A percentile compares a stretch with the other conserved stretches of the same genome.
Conservation (phyloP, 768 basidiomycete genomes). For the Hemileccinum rubropunctum region DNA sequence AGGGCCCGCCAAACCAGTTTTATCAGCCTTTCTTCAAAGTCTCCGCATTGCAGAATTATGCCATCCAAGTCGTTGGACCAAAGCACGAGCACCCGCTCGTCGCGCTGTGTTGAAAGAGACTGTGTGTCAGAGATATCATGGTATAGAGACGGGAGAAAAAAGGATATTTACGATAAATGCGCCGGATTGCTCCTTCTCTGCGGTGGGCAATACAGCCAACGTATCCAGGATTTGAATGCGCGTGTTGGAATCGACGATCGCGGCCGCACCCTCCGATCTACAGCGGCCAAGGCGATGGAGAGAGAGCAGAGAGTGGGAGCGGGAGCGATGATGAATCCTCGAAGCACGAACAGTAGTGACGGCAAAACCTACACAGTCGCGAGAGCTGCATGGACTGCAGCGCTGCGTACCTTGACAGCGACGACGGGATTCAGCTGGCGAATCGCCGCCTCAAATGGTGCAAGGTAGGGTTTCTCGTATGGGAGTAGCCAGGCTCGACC, state of each 20-base stretch:
- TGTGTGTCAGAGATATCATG: background rate
- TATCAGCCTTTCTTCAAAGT: slow-evolving; percentile 78
- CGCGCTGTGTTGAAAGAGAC: slow-evolving; percentile 47
- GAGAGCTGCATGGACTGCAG: slow-evolving; percentile 77
- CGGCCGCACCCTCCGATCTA: slow-evolving; percentile 56
- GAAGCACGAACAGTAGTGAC: background rate
- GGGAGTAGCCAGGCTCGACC: slow-evolving; percentile 67
- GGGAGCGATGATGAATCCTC: background rate
- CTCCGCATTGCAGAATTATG: slow-evolving; percentile 67
- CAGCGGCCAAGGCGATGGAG: too few species aligned
- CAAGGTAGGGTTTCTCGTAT: slow-evolving; percentile 75
- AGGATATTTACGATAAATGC: slow-evolving; percentile 80
- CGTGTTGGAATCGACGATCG: slow-evolving; percentile 74
- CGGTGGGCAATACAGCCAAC: slow-evolving; percentile 62
- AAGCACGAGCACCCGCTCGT: slow-evolving; percentile 77
- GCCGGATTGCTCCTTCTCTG: slow-evolving; percentile 89
- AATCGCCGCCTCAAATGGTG: slow-evolving; percentile 80
- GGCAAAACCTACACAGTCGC: slow-evolving; percentile 54
- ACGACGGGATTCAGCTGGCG: slow-evolving; percentile 77
- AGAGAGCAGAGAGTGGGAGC: too few species aligned
- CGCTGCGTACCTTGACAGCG: slow-evolving; percentile 76
- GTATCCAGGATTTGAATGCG: slow-evolving; percentile 84
- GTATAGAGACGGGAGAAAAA: too few species aligned
- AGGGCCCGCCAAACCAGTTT: slow-evolving; percentile 75
- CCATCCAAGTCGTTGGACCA: slow-evolving; percentile 84